Percentiles rank a stretch among this genome's conserved stretches.
These are phyloP conservation scores for Vararia minispora DNA, from an alignment of 768 basidiomycete species.

Conservation along the genomic window DNA sequence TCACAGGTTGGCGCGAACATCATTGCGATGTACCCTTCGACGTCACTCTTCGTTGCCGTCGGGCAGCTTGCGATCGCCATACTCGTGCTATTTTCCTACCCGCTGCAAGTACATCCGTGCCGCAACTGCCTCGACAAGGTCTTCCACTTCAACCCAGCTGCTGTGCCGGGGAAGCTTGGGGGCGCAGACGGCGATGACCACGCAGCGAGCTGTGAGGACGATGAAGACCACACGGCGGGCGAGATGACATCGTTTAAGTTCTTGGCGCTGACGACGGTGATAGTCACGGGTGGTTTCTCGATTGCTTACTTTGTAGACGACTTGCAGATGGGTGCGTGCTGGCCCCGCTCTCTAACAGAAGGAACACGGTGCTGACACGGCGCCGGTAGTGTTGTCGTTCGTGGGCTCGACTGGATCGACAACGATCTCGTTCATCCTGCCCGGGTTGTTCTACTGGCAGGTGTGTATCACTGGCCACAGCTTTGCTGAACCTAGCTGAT, in stretches of 20 bases:
- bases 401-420: slow-evolving; percentile 96
- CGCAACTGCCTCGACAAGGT: slow-evolving; percentile 88
- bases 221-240: slow-evolving; percentile 42
- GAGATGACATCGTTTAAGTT: slow-evolving; percentile 66
- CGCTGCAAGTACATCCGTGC: slow-evolving; percentile 90
- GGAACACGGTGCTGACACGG: slow-evolving; percentile 3
- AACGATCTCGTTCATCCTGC: slow-evolving; percentile 93
- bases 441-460: slow-evolving; percentile 91
- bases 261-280: slow-evolving; percentile 51
- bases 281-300: slow-evolving; percentile 53
- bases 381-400: slow-evolving; percentile 70
- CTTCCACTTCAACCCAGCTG: slow-evolving; percentile 37
- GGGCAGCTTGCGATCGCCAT: slow-evolving; percentile 90
- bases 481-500: neutral
- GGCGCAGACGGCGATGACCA: slow-evolving; percentile 29
- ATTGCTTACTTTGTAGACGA: slow-evolving; percentile 74
- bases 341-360: neutral
- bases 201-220: too few species aligned
- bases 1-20: slow-evolving; percentile 79
- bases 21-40: slow-evolving; percentile 88
- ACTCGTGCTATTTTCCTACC: slow-evolving; percentile 87
- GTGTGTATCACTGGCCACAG: slow-evolving; percentile 24
- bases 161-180: slow-evolving; percentile 19
- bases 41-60: slow-evolving; percentile 84
- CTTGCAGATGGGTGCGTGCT: slow-evolving; percentile 56